Base-by-base conservation (phyloP, 768 basidiomycete species). In the Phaeotremella skinneri region DNA sequence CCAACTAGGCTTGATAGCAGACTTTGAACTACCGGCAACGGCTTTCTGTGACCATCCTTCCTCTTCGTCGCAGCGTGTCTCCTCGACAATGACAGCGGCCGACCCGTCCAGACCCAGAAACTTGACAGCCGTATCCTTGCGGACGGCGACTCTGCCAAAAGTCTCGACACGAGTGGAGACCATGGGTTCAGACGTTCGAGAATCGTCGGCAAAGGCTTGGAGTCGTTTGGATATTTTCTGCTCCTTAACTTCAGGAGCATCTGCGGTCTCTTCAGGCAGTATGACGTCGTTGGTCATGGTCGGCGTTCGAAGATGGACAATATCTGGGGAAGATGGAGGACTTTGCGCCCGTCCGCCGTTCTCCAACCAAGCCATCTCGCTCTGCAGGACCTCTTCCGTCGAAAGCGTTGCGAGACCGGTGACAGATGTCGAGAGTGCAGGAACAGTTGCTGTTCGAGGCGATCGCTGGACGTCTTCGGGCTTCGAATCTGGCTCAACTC, bases 341-440 rank as follows among this genome's bases (percentile, higher is more conserved):
- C 56, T 47, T 17, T 43, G 48, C 17, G 30, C n/a, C 20, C 57
- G 45, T n/a, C 47, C 55, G 30, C 58, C 47, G 49, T 66, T 58
- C 50, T 69, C 63, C 6, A 73, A 60, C 72, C 72, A 73, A 25
- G 64, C 64, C 6, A 68, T 43, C 31, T 73, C 72, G 31, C 62
- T 67, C 49, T 70, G 59, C 9, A 73, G 61, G 26, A 73, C 67
- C 26, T 66, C 51, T 20, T 64, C 53, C 1, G 69, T 68, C 0
- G 64, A 43, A 21, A 73, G 25, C 2, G 53, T 31, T 4, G 72
- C 72, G n/a, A 55, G 6, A 16, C 72, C 72, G 7, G 55, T 43
- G 4, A 37, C 64, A 31, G 61, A 56, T 7, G 63, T 69, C 7
- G 58, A 52, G 13, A 73, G 25, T 14, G 67, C 58, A 2, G 69